phyloP scores from a whole-genome alignment of 1,284 basidiomycete species.

The Boletus holoroseus region DNA sequence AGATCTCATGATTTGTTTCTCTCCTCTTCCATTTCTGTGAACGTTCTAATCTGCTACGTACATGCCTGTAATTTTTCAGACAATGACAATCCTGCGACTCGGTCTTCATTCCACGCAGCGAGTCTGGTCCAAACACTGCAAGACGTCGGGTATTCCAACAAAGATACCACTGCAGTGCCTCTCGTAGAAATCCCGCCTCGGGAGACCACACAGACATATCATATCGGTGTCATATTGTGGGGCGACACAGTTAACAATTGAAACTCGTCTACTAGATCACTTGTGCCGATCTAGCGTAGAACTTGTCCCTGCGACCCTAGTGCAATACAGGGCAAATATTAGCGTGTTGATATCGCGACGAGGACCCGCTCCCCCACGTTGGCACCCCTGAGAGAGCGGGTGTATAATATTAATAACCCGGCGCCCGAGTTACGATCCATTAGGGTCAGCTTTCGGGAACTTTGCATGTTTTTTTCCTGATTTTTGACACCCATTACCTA shows the following conservation, averaged over 20 bases:
- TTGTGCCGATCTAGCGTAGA: no score
- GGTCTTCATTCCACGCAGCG: no score
- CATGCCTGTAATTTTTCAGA: no score
- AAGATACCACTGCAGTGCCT: background rate
- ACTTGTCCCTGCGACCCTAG: background rate
- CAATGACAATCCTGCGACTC: no score
- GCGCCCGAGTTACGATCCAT: background rate
- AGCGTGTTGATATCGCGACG: background rate
- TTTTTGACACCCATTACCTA: background rate
- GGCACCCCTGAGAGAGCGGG: conserved; percentile 10
- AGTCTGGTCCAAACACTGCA: no score
- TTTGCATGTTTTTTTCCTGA: background rate
- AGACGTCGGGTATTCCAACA: no score
- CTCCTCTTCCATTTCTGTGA: no score
- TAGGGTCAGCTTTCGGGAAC: background rate
- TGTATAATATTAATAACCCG: background rate
- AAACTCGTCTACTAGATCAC: background rate
- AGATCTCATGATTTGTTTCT: no score
- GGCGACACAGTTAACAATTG: background rate
- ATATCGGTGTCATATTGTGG: no score
- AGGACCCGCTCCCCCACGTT: background rate
- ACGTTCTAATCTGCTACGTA: no score
- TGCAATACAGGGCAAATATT: background rate
- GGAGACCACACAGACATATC: background rate
- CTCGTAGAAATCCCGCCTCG: background rate